Evolutionary conservation across 1,284 basidiomycete genomes (phyloP).

Genomic region (Pseudozyma flocculosa): DNA sequence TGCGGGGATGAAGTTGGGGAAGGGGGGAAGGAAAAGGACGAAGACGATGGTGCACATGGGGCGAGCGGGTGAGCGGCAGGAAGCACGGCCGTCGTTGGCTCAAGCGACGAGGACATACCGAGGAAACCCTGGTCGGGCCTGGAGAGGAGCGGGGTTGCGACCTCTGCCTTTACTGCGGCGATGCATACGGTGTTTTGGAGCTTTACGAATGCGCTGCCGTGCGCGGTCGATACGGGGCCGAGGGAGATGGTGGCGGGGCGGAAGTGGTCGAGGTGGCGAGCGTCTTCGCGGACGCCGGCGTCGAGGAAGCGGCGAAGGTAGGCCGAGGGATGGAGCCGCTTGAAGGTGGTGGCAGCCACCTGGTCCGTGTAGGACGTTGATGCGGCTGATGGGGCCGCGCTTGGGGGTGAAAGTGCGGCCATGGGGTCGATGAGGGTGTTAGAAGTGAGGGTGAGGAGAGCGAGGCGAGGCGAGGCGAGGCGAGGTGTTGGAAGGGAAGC

Average conservation of each 20-base stretch:
- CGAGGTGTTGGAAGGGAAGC: too few species aligned
- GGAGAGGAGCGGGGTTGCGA: constrained; percentile 24
- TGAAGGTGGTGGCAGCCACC: constrained; percentile 34
- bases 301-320: constrained; percentile 41
- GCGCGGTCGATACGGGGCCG: constrained; percentile 35
- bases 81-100: not conserved
- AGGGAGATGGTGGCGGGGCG: constrained; percentile 27
- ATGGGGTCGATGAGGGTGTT: too few species aligned
- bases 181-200: constrained; percentile 36
- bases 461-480: too few species aligned
- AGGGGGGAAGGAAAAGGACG: not conserved
- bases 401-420: too few species aligned
- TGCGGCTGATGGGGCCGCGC: constrained; percentile 1
- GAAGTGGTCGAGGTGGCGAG: constrained; percentile 14
- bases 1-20: not conserved
- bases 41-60: not conserved
- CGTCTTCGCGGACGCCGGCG: constrained; percentile 37
- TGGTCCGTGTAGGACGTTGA: constrained; percentile 8
- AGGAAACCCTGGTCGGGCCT: constrained; percentile 29
- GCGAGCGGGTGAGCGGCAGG: too few species aligned
- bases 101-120: not conserved
- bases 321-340: constrained; percentile 35
- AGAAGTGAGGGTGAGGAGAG: too few species aligned
- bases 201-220: constrained; percentile 33
- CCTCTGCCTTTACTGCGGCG: constrained; percentile 41